Conservation (phyloP, 2,329 filamentous ascomycete species). For the Blastomyces emzantsi region DNA sequence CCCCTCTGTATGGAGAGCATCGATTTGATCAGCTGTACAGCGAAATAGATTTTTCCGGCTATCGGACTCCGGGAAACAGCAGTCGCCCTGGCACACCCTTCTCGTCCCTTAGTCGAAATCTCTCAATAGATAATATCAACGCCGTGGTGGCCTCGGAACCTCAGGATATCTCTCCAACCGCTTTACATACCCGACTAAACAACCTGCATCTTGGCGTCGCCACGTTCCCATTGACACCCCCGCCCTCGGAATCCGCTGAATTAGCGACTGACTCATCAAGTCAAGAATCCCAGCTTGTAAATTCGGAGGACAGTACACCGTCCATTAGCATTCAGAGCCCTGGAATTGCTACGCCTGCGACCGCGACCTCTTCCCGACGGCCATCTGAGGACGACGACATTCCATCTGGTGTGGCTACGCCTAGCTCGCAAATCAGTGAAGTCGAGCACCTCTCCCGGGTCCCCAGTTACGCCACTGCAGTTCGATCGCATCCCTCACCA, state of each 20-base stretch:
- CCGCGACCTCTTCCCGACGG: constrained; percentile 31
- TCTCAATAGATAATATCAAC: constrained; percentile 72
- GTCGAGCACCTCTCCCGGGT: constrained; percentile 61
- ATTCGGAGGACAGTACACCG: constrained; percentile 15
- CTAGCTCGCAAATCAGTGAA: constrained; percentile 43
- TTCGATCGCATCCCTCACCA: constrained; percentile 53
- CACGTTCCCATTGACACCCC: constrained; percentile 8
- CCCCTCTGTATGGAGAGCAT: constrained; percentile 89
- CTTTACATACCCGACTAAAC: constrained; percentile 60
- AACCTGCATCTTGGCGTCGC: constrained; percentile 39
- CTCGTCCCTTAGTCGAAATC: constrained; percentile 60
- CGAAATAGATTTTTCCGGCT: constrained; percentile 71
- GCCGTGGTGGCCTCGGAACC: constrained; percentile 43
- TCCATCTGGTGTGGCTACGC: constrained; percentile 37
- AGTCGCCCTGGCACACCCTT: constrained; percentile 74
- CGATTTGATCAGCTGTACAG: constrained; percentile 84
- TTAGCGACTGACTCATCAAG: constrained; percentile 18
- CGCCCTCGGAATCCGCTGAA: constrained; percentile 10
- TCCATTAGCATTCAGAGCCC: constrained; percentile 25
- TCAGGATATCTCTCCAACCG: constrained; percentile 51
- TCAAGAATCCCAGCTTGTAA: constrained; percentile 15
- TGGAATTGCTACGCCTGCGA: constrained; percentile 26
- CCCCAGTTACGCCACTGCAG: constrained; percentile 67
- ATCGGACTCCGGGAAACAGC: constrained; percentile 61
- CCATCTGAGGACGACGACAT: constrained; percentile 41